A percentile compares a stretch with the other conserved stretches of the same genome.
These are phyloP conservation scores for Pythium plurisporium DNA, from an alignment of 352 stramenopile genomes.

Conservation along the genomic window DNA sequence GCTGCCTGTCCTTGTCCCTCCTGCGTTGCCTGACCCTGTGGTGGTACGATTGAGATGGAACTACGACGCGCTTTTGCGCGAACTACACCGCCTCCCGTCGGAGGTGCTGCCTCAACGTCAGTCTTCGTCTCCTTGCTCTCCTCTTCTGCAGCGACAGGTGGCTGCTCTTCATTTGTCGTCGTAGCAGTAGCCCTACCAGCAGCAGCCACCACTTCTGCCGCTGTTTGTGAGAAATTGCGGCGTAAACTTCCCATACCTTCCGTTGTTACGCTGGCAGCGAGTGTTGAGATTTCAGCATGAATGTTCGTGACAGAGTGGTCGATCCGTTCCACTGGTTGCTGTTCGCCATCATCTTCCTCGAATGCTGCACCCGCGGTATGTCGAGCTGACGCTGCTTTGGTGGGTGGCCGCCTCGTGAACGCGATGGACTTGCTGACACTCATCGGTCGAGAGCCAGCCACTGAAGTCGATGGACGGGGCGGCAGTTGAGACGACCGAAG, in stretches of 20 bases:
- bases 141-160: not conserved
- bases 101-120: not conserved
- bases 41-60: slow-evolving; percentile 20
- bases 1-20: slow-evolving; percentile 12
- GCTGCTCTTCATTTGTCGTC: not conserved
- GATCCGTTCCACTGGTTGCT: slow-evolving; percentile 55
- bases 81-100: slow-evolving; percentile 8
- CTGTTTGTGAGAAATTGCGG: slow-evolving; percentile 66
- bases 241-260: slow-evolving; percentile 67
- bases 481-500: slow-evolving; percentile 28
- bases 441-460: slow-evolving; percentile 42
- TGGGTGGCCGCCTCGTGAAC: slow-evolving; percentile 34
- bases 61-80: slow-evolving; percentile 24
- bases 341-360: slow-evolving; percentile 40
- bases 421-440: slow-evolving; percentile 83
- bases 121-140: not conserved
- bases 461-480: slow-evolving; percentile 51
- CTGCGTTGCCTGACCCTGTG: not conserved
- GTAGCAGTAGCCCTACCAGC: slow-evolving; percentile 12
- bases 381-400: not conserved
- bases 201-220: slow-evolving; percentile 23
- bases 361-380: slow-evolving; percentile 5
- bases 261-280: slow-evolving; percentile 77
- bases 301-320: slow-evolving; percentile 71
- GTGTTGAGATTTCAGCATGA: slow-evolving; percentile 75